A percentile compares a stretch with the other conserved stretches of the same genome.
These are phyloP conservation scores for Seminavis robusta DNA, from an alignment of 108 stramenopile genomes.

Conservation along the genomic window DNA sequence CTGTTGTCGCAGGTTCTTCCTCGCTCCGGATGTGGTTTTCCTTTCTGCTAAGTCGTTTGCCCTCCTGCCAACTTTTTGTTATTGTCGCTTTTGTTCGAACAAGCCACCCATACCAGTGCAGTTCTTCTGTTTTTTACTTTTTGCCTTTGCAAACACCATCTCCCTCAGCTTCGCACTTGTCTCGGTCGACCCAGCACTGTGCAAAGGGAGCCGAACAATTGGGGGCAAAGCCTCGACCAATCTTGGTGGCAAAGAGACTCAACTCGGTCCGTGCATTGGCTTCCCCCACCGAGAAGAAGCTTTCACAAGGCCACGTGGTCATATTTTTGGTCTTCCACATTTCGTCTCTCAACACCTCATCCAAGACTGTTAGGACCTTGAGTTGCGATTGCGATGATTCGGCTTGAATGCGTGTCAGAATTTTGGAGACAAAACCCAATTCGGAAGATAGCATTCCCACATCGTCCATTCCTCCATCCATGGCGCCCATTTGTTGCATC, in stretches of 20 bases:
- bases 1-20: no score
- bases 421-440: neutral
- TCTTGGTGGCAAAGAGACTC: conserved; percentile 15
- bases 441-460: no score
- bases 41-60: no score
- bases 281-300: conserved; percentile 70
- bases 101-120: no score
- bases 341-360: conserved; percentile 53
- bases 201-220: conserved; percentile 59
- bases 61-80: no score
- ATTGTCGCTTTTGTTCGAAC: no score
- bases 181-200: conserved; percentile 60
- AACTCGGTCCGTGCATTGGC: conserved; percentile 5
- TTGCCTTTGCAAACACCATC: conserved; percentile 45
- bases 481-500: no score
- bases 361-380: conserved; percentile 30
- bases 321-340: conserved; percentile 49
- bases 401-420: conserved; percentile 1
- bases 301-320: conserved; percentile 72
- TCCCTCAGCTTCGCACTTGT: conserved; percentile 66
- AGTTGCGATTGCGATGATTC: neutral
- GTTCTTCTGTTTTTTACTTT: neutral
- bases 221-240: conserved; percentile 51
- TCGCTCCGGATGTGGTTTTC: no score
- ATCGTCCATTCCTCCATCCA: no score